A percentile compares a stretch with the other conserved stretches of the same genome.
phyloP scores from a whole-genome alignment of 2,329 filamentous ascomycete species.

The Aureobasidium sp. region DNA sequence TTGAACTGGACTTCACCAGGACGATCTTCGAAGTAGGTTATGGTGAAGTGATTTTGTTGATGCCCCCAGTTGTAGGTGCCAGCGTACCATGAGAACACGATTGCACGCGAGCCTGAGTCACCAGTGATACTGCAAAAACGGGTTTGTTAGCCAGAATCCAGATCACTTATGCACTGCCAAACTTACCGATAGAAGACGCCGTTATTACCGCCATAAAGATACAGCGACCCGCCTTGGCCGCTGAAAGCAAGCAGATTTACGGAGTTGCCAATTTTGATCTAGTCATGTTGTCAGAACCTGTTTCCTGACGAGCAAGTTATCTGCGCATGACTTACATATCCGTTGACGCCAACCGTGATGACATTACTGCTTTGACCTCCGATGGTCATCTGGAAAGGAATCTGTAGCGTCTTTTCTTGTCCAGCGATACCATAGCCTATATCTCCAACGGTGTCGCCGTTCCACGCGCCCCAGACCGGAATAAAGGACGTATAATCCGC shows the following conservation, averaged over 20 bases:
- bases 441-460: background rate
- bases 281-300: background rate
- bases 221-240: background rate
- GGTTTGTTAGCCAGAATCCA: background rate
- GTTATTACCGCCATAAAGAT: background rate
- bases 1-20: slow-evolving; percentile 2
- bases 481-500: background rate
- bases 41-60: background rate
- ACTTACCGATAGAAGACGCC: background rate
- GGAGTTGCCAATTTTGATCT: background rate
- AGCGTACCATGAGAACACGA: background rate
- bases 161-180: too few relatives aligned
- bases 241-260: background rate
- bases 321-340: background rate
- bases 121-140: background rate
- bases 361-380: background rate
- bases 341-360: background rate
- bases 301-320: background rate
- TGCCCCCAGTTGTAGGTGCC: background rate
- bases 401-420: background rate
- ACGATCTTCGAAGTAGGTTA: background rate
- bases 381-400: background rate
- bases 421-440: background rate
- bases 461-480: background rate
- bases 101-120: background rate